Conservation (phyloP, 495 filamentous ascomycete species). For the Aspergillus leporis region DNA sequence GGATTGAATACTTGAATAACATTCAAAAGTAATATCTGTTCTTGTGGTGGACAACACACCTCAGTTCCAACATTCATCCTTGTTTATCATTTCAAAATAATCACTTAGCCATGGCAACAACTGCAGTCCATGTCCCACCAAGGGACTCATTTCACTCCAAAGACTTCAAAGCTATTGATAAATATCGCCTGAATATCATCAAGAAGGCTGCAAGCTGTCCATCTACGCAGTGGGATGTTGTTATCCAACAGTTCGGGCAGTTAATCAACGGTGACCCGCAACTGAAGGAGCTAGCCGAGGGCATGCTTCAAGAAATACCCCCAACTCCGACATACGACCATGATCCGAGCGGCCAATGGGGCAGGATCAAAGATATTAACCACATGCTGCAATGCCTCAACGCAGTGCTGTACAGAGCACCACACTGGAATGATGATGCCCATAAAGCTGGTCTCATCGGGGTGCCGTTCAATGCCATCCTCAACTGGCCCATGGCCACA, state of each 20-base stretch:
- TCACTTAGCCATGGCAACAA: neutral
- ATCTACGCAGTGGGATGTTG: neutral
- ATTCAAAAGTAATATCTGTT: too few relatives aligned
- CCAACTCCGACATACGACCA: conserved; percentile 49
- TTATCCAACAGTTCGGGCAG: conserved; percentile 21
- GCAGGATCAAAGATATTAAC: conserved; percentile 52
- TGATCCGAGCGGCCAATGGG: conserved; percentile 50
- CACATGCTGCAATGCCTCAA: conserved; percentile 61
- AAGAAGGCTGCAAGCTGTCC: neutral
- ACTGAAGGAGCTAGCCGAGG: conserved; percentile 10
- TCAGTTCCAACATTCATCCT: neutral
- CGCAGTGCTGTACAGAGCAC: conserved; percentile 51
- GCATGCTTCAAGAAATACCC: conserved; percentile 63
- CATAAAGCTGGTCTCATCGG: conserved; percentile 54
- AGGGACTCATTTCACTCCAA: neutral
- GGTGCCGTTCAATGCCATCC: conserved; percentile 57
- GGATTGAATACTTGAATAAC: too few relatives aligned
- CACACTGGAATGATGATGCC: conserved; percentile 45
- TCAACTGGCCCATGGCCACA: conserved; percentile 65
- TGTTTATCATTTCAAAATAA: too few relatives aligned
- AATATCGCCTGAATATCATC: neutral
- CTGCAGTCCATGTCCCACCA: neutral
- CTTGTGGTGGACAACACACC: neutral
- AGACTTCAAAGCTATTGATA: conserved; percentile 3
- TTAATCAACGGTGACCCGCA: conserved; percentile 24